Percentiles rank a stretch among this genome's conserved stretches.
Evolutionary conservation across 495 filamentous ascomycete species (phyloP).

Genomic region (Gamarada debralockiae): DNA sequence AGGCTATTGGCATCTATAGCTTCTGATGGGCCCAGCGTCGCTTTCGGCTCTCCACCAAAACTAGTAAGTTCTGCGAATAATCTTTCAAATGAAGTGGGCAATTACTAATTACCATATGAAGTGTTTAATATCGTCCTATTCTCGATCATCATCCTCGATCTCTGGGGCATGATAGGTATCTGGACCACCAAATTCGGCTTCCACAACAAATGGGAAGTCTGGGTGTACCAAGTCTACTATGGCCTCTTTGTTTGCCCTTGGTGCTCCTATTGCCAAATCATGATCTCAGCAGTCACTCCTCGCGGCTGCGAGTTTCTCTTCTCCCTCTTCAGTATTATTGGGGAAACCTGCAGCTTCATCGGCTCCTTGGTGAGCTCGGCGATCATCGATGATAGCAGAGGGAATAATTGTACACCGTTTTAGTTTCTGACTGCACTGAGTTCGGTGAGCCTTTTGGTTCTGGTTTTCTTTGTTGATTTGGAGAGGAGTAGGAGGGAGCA

Average conservation of each 20-base stretch:
- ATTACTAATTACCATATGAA: too few species aligned
- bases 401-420: slow-evolving; percentile 55
- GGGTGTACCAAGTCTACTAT: slow-evolving; percentile 61
- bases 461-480: slow-evolving; percentile 21
- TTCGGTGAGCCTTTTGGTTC: slow-evolving; percentile 11
- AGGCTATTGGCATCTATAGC: slow-evolving; percentile 56
- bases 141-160: slow-evolving; percentile 54
- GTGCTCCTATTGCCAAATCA: slow-evolving; percentile 65
- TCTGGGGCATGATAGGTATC: slow-evolving; percentile 66
- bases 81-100: too few species aligned
- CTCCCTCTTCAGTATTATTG: slow-evolving; percentile 60
- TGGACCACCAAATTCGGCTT: slow-evolving; percentile 61
- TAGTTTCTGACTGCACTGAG: slow-evolving; percentile 47
- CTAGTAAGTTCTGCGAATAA: too few species aligned
- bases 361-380: slow-evolving; percentile 60
- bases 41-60: slow-evolving; percentile 50
- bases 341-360: slow-evolving; percentile 61
- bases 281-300: slow-evolving; percentile 65
- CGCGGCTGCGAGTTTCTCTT: slow-evolving; percentile 63
- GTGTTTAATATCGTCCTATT: slow-evolving; percentile 59
- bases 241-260: slow-evolving; percentile 64
- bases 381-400: slow-evolving; percentile 57
- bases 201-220: slow-evolving; percentile 59
- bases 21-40: slow-evolving; percentile 57
- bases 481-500: slow-evolving; percentile 12